These are phyloP conservation scores for Aureobasidium lini DNA, from an alignment of 2,329 filamentous ascomycete species.

Conservation along the genomic window DNA sequence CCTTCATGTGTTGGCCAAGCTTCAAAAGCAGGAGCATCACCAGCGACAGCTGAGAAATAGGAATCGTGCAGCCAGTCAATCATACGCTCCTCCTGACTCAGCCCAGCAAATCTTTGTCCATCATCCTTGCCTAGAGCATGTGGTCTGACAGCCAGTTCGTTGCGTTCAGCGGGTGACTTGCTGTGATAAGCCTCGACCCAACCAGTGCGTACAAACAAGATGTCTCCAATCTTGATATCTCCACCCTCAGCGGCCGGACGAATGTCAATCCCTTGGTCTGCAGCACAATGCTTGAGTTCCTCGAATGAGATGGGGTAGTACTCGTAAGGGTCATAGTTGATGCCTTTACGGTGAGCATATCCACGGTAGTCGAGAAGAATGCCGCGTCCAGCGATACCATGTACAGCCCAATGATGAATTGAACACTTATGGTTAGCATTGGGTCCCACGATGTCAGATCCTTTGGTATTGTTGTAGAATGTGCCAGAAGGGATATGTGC, in stretches of 20 bases:
- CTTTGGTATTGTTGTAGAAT: constrained; percentile 38
- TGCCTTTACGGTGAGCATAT: constrained; percentile 35
- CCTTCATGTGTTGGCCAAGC: constrained; percentile 28
- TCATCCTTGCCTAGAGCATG: constrained; percentile 37
- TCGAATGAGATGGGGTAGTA: constrained; percentile 36
- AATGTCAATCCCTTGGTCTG: constrained; percentile 51
- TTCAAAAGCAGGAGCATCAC: constrained; percentile 59
- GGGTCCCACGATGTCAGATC: constrained; percentile 33
- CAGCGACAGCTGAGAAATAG: constrained; percentile 55
- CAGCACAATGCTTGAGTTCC: constrained; percentile 51
- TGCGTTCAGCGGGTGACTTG: constrained; percentile 48
- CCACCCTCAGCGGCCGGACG: constrained; percentile 46
- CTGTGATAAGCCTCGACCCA: constrained; percentile 51
- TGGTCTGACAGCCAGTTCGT: constrained; percentile 33
- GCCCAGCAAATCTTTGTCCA: neutral
- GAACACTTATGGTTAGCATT: constrained; percentile 36
- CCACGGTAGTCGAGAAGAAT: constrained; percentile 37
- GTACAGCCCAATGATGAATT: constrained; percentile 40
- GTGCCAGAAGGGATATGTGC: constrained; percentile 31
- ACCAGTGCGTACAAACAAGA: constrained; percentile 59
- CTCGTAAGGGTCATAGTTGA: constrained; percentile 37
- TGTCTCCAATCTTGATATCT: constrained; percentile 46
- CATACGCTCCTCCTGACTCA: constrained; percentile 14
- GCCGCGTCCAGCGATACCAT: constrained; percentile 37
- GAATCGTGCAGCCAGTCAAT: constrained; percentile 34